Conservation (phyloP, 345 rosid genomes). For the Ceriops zippeliana region DNA sequence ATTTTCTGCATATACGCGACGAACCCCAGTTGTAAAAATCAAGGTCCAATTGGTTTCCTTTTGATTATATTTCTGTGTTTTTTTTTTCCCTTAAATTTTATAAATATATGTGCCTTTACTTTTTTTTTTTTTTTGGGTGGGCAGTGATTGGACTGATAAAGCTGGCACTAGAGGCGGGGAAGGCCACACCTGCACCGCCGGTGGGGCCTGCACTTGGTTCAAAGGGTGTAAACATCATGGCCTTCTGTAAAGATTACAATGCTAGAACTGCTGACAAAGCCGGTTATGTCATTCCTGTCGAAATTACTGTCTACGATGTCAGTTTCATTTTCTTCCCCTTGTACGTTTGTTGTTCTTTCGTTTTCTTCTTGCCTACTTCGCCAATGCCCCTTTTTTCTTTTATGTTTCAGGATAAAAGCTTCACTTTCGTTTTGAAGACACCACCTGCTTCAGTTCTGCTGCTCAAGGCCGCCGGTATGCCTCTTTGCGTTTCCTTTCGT, state of each 20-base stretch:
- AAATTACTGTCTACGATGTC: conserved; percentile 88
- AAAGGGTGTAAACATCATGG: conserved; percentile 87
- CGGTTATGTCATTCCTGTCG: conserved; percentile 90
- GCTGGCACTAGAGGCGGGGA: conserved; percentile 92
- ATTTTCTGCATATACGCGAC: not conserved
- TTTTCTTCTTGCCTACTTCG: not conserved
- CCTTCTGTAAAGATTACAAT: conserved; percentile 95
- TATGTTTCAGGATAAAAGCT: conserved; percentile 76
- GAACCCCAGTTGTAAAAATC: too few relatives aligned
- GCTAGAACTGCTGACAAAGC: conserved; percentile 95
- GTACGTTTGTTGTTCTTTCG: not conserved
- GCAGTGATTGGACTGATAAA: conserved; percentile 73
- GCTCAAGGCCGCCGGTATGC: conserved; percentile 87
- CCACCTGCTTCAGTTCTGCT: conserved; percentile 95
- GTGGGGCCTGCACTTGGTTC: conserved; percentile 93
- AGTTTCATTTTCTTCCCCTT: conserved; percentile 20
- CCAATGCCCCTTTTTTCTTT: not conserved
- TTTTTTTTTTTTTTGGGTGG: too few relatives aligned
- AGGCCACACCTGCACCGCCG: conserved; percentile 94
- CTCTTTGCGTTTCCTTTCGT: too few relatives aligned
- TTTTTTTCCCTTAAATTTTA: not conserved
- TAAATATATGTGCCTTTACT: not conserved
- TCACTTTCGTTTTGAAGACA: conserved; percentile 89
- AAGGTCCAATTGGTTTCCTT: not conserved
- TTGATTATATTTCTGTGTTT: not conserved